phyloP scores from a whole-genome alignment of 208 protist genomes.

The Leishmania braziliensis region DNA sequence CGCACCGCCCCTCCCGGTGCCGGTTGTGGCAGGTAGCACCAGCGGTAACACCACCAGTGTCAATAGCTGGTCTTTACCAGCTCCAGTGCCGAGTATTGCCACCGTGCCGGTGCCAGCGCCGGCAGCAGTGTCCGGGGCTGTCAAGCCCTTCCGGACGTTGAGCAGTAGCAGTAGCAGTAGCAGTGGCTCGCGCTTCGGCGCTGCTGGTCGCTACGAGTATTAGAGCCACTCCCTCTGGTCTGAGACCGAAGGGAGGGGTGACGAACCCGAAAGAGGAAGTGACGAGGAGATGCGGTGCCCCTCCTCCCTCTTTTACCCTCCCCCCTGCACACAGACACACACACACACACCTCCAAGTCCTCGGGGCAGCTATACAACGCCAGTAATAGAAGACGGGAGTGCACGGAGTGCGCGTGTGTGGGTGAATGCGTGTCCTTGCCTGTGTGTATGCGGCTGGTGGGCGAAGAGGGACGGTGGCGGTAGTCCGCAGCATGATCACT shows the following conservation, averaged over 20 bases:
- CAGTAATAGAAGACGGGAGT: neutral
- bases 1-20: neutral
- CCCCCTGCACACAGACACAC: too few species aligned
- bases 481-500: neutral
- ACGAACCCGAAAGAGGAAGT: neutral
- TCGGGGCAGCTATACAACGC: neutral
- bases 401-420: neutral
- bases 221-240: neutral
- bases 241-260: neutral
- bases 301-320: too few species aligned
- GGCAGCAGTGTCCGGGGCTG: neutral
- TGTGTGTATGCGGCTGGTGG: neutral
- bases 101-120: neutral
- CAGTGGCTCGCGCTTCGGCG: slow-evolving; percentile 5
- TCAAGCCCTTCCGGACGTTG: slow-evolving; percentile 8
- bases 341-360: neutral
- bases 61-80: neutral
- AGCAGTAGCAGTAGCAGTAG: slow-evolving; percentile 30
- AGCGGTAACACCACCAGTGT: neutral
- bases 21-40: slow-evolving; percentile 1
- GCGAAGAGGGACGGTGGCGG: neutral
- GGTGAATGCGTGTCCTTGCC: neutral
- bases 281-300: neutral
- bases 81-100: neutral
- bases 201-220: slow-evolving; percentile 16